Conservation (phyloP, 306 rosid genomes). For the Casuarina cunninghamiana region DNA sequence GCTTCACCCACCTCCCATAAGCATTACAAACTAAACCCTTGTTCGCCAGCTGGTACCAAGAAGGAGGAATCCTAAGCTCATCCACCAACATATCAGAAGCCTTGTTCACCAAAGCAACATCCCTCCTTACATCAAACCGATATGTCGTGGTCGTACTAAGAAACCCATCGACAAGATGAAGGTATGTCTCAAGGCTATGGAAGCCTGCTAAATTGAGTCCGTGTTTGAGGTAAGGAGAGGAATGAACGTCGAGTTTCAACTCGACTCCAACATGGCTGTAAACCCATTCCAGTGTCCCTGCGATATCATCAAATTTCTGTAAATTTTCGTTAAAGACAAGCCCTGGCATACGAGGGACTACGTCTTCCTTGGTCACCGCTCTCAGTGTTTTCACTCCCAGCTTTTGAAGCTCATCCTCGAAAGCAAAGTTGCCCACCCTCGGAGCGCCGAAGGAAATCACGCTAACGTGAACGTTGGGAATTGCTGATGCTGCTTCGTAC, state of each 20-base stretch:
- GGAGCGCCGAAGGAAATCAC: conserved; percentile 78
- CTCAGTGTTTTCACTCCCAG: conserved; percentile 52
- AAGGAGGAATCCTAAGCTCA: conserved; percentile 57
- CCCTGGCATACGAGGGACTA: conserved; percentile 61
- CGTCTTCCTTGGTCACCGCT: conserved; percentile 50
- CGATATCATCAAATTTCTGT: conserved; percentile 42
- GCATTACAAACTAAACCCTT: conserved; percentile 60
- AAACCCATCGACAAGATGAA: conserved; percentile 71
- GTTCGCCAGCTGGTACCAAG: conserved; percentile 65
- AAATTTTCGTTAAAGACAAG: conserved; percentile 49
- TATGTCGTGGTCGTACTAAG: conserved; percentile 27
- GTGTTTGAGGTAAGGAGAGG: conserved; percentile 55
- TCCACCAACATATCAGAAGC: conserved; percentile 58
- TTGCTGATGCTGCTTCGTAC: conserved; percentile 42
- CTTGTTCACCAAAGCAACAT: conserved; percentile 67
- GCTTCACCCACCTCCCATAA: conserved; percentile 79
- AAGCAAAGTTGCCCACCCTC: conserved; percentile 65
- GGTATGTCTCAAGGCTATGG: conserved; percentile 64
- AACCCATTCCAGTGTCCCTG: conserved; percentile 50
- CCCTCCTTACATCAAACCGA: conserved; percentile 54
- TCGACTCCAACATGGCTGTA: conserved; percentile 59
- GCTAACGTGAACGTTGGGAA: conserved; percentile 39
- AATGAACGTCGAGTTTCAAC: conserved; percentile 46
- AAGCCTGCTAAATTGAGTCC: conserved; percentile 47
- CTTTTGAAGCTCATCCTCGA: conserved; percentile 47